phyloP scores from a whole-genome alignment of 768 basidiomycete species.

The Kwoniella pini region DNA sequence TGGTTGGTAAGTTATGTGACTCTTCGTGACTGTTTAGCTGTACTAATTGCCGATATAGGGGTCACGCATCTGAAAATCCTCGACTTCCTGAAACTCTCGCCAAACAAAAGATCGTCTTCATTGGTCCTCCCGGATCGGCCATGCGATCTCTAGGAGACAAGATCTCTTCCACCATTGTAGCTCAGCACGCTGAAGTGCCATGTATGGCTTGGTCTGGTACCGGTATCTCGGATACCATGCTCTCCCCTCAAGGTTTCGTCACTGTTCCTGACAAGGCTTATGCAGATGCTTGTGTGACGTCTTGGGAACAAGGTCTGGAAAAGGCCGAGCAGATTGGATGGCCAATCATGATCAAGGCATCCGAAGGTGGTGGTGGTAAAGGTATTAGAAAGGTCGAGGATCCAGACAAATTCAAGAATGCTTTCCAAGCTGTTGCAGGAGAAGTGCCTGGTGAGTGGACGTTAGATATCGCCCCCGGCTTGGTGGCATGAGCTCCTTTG shows the following conservation, averaged over 20 bases:
- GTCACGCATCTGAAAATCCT: conserved; percentile 98
- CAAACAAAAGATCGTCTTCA: conserved; percentile 95
- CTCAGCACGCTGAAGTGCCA: conserved; percentile 92
- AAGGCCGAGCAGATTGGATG: conserved; percentile 86
- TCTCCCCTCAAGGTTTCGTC: conserved; percentile 85
- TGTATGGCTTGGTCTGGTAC: conserved; percentile 99
- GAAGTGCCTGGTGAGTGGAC: conserved; percentile 91
- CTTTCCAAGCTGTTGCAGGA: conserved; percentile 87
- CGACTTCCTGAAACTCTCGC: conserved; percentile 90
- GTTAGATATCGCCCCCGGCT: too few relatives aligned
- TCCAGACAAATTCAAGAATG: conserved; percentile 85
- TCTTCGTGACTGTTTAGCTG: not conserved
- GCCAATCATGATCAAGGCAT: conserved; percentile 99
- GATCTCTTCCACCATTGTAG: conserved; percentile 98
- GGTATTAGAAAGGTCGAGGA: conserved; percentile 94
- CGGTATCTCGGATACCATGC: conserved; percentile 80
- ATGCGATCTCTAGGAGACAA: conserved; percentile 99
- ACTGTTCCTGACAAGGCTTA: conserved; percentile 92
- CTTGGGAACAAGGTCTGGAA: conserved; percentile 79
- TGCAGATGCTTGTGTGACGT: conserved; percentile 78
- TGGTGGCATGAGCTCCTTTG: not conserved
- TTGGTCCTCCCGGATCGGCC: conserved; percentile 96
- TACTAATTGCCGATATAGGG: conserved; percentile 56
- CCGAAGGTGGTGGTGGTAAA: conserved; percentile 98
- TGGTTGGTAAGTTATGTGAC: conserved; percentile 66